Conservation (phyloP, 768 basidiomycete species). For the Psilocybe cyanescens region DNA sequence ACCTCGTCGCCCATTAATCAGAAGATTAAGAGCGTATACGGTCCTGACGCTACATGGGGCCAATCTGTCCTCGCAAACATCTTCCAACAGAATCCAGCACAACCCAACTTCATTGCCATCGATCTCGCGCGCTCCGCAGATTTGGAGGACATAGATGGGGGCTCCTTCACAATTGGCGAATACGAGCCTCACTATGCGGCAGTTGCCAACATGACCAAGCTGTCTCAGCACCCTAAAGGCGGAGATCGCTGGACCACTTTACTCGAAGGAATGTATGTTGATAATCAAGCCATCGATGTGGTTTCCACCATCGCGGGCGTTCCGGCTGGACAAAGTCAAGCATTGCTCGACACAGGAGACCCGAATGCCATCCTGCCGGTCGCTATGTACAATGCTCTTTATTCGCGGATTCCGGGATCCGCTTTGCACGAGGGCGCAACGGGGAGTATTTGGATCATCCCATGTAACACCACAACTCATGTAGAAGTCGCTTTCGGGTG, state of each 20-base stretch:
- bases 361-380: conserved; percentile 39
- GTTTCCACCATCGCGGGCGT: conserved; percentile 32
- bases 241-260: conserved; percentile 45
- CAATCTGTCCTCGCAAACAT: conserved; percentile 43
- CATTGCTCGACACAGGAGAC: conserved; percentile 48
- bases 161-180: conserved; percentile 45
- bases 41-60: conserved; percentile 32
- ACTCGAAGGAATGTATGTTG: conserved; percentile 39
- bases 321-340: conserved; percentile 33
- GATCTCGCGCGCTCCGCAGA: conserved; percentile 45
- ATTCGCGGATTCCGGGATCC: conserved; percentile 38
- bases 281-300: conserved; percentile 30
- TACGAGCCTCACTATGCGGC: conserved; percentile 37
- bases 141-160: conserved; percentile 42
- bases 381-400: conserved; percentile 39
- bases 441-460: conserved; percentile 38
- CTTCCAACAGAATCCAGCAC: conserved; percentile 34
- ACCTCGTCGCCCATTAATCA: conserved; percentile 33
- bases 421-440: conserved; percentile 29
- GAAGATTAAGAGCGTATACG: conserved; percentile 25
- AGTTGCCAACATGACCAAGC: conserved; percentile 32
- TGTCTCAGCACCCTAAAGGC: conserved; percentile 36
- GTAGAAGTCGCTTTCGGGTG: conserved; percentile 45
- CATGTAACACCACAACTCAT: conserved; percentile 36
- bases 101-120: conserved; percentile 44